A percentile compares a stretch with the other conserved stretches of the same genome.
phyloP scores from a whole-genome alignment of 2,329 filamentous ascomycete species.

The Beauveria varroae region DNA sequence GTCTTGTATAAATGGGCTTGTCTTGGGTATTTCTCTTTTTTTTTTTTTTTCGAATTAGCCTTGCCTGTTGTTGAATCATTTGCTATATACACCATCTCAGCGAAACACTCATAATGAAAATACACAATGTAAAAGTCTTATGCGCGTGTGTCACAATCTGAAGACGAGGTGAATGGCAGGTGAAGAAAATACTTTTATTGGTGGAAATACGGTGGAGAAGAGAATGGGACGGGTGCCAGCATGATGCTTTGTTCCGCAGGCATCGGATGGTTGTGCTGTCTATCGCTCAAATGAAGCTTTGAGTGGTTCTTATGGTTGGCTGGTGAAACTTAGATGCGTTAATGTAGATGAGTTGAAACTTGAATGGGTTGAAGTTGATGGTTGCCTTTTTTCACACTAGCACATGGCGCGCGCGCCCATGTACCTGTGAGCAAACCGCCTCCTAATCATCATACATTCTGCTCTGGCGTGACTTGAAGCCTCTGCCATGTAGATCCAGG shows the following conservation, averaged over 20 bases:
- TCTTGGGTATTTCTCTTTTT: background rate
- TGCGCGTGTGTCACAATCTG: background rate
- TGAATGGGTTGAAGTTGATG: background rate
- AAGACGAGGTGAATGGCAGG: background rate
- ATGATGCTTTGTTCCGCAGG: background rate
- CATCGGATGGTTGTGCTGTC: background rate
- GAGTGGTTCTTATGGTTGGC: background rate
- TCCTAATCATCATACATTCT: too few species aligned
- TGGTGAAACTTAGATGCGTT: background rate
- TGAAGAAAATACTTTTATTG: background rate
- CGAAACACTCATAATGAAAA: background rate
- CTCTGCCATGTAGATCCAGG: background rate
- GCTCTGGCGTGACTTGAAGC: too few species aligned
- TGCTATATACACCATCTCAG: background rate
- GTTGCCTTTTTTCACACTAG: background rate
- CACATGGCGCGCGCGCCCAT: too few species aligned
- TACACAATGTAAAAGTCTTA: background rate
- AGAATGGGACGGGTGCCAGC: background rate
- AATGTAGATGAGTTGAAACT: background rate
- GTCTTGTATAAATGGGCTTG: background rate
- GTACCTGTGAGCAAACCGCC: too few species aligned
- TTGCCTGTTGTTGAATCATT: background rate
- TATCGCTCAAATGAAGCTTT: background rate
- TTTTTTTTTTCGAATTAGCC: background rate
- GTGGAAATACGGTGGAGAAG: background rate